phyloP scores from a whole-genome alignment of 495 filamentous ascomycete genomes.

The Hypomontagnella submonticulosa region DNA sequence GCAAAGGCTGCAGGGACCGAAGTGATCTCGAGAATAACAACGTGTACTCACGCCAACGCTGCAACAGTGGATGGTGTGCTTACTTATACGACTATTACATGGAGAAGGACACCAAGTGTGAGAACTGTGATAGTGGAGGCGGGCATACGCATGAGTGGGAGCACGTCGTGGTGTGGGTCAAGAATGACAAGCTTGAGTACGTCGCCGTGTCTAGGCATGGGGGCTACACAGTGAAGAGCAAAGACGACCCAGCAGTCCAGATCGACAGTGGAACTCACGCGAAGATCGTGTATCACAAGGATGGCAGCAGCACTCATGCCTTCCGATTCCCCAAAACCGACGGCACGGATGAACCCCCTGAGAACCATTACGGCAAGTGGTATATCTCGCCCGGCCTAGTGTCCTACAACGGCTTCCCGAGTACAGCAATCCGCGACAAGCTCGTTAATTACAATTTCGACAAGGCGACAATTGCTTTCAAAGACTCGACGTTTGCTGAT shows the following conservation, averaged over 20 bases:
- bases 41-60: constrained; percentile 47
- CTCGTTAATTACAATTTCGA: no score
- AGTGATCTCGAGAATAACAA: constrained; percentile 43
- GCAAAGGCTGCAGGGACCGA: constrained; percentile 31
- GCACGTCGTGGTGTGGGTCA: no score
- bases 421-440: no score
- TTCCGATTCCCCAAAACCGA: constrained; percentile 45
- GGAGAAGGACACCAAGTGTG: no score
- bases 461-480: no score
- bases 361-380: constrained; percentile 34
- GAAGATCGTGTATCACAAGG: constrained; percentile 50
- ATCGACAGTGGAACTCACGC: constrained; percentile 35
- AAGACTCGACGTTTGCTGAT: no score
- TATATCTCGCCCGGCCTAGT: neutral
- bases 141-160: no score
- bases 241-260: constrained; percentile 17
- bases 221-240: constrained; percentile 24
- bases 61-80: constrained; percentile 48
- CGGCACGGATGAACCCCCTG: constrained; percentile 23
- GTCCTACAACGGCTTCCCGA: no score
- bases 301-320: constrained; percentile 41
- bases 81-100: no score
- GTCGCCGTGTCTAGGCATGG: constrained; percentile 41
- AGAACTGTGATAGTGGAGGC: no score
- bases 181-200: constrained; percentile 5